Evolutionary conservation across 495 filamentous ascomycete species (phyloP), one percentile per base, ranked within the genome.

Genomic region (Lasiosphaeriaceae sp.): DNA sequence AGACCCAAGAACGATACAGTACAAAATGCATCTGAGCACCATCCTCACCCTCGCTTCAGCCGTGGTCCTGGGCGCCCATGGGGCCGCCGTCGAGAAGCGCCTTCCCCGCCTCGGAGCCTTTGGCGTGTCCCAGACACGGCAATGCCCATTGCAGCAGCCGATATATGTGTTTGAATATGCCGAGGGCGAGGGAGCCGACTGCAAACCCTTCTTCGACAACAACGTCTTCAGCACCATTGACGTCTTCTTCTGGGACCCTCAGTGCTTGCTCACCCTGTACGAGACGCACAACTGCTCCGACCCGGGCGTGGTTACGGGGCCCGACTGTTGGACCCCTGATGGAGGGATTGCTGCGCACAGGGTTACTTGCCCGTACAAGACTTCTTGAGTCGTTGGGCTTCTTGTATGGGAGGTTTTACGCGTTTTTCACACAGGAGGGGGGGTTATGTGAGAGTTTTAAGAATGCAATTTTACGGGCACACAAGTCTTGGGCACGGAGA

Each of bases 271-370:
- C 21, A 57, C 55, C 3, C 47, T 57, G 20, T 57, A 26, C 35
- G 19, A 44, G 47, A 45, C 47, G 23, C 16, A 26, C 35, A 12
- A 57, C 47, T 57, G 55, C 47, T 51, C 55, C 16, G 55, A 51
- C 21, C 7, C 2, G 2, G 47, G 55, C 6, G 49, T 51, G 11
- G 55, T 57, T 7, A 31, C 35, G 22, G 55, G 55, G 4, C 24
- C 55, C 1, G 26, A 31, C 34, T 57, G 55, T 35, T 57, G 55
- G 55, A 50, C 19, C 16, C 55, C 55, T 4, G 55, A 57, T 41
- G 55, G 55, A 24, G 55, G 55, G 14, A 44, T 57, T 24, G 49
- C 22, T 21, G 55, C 34, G 14, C 50, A 51, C 23, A 51, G 24
- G 47, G 55, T 35, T 9, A 51, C 47, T 5, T 57, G 55, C 21